Evolutionary conservation across 1,139 yeast genomes (phyloP), one percentile per base, ranked within the genome.

Genomic region (Ogataea hybrid): DNA sequence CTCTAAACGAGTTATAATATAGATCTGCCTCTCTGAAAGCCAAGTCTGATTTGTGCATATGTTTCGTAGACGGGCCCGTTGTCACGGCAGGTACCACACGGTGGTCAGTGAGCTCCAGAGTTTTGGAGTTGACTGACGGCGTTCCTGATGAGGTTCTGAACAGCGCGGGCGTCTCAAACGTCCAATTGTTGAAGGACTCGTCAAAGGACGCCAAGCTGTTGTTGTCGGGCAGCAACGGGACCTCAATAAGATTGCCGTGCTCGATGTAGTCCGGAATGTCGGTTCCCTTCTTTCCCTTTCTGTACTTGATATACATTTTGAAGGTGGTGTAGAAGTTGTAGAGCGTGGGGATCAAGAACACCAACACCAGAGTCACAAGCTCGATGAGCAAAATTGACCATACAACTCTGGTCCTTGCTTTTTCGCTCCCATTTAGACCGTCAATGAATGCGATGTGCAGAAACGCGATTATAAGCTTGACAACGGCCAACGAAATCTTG

Each of bases 11-110:
- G 31, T 66, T 63, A 50, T 68, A 74, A 32, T 72, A 70, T 25
- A 62, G 49, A 50, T 75, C 81, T 2, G 71, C 76, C 51, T 75
- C 81, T 44, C 81, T 62, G 3, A 70, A 69, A 2, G 75, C 64
- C 53, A 74, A 74, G 51, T 75, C 54, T 10, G 30, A 29, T 29
- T 35, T 39, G 17, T 37, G 27, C 35, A 29, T 21, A 6, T 12
- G 25, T 21, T 16, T 40, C 9, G 37, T n/a, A 14, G 27, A 20
- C 5, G 41, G 21, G n/a, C 41, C 41, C 8, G 42, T 22, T 2
- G 52, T 41, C 20, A 50, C 31, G 3, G 46, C 47, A 3, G 56
- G 50, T 16, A 51, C 29, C 3, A 43, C 50, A 1, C 56, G 37
- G 25, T 37, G 34, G 29, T 52, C 56, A 3, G 52, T 46, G 25